phyloP scores from a whole-genome alignment of 352 stramenopile species.

The Pythium graminicola region DNA sequence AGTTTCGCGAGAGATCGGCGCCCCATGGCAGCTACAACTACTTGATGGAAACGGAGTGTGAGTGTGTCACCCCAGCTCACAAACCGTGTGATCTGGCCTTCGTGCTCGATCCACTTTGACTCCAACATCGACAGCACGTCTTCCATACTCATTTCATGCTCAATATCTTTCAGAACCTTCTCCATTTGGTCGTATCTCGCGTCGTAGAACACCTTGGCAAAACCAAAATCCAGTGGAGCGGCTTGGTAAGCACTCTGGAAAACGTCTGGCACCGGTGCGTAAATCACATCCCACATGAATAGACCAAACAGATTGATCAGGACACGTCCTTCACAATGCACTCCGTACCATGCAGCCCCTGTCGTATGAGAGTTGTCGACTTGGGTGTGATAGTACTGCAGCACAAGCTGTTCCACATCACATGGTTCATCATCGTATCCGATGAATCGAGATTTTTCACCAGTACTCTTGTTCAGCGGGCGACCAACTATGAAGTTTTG shows the following conservation, averaged over 20 bases:
- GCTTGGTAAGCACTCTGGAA: constrained; percentile 85
- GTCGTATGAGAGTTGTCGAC: constrained; percentile 1
- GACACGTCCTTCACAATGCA: constrained; percentile 77
- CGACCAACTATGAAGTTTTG: constrained; percentile 53
- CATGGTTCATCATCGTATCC: constrained; percentile 83
- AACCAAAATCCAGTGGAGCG: constrained; percentile 64
- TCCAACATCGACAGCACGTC: constrained; percentile 38
- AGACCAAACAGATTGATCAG: constrained; percentile 75
- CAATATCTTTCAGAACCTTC: constrained; percentile 32
- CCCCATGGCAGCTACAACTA: constrained; percentile 45
- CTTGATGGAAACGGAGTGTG: constrained; percentile 43
- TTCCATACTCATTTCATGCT: constrained; percentile 31
- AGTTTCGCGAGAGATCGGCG: constrained; percentile 34
- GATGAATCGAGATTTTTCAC: constrained; percentile 81
- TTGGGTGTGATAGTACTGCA: constrained; percentile 63
- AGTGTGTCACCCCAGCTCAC: constrained; percentile 42
- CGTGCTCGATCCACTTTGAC: constrained; percentile 38
- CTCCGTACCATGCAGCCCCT: constrained; percentile 66
- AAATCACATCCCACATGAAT: constrained; percentile 87
- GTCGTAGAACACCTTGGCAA: constrained; percentile 45
- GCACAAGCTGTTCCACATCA: constrained; percentile 76
- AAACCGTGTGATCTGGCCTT: constrained; percentile 54
- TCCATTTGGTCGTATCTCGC: constrained; percentile 41
- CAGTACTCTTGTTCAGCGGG: constrained; percentile 65
- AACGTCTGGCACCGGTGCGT: constrained; percentile 65